These are phyloP conservation scores for Xylaria digitata DNA, from an alignment of 2,329 filamentous ascomycete genomes.

Conservation along the genomic window DNA sequence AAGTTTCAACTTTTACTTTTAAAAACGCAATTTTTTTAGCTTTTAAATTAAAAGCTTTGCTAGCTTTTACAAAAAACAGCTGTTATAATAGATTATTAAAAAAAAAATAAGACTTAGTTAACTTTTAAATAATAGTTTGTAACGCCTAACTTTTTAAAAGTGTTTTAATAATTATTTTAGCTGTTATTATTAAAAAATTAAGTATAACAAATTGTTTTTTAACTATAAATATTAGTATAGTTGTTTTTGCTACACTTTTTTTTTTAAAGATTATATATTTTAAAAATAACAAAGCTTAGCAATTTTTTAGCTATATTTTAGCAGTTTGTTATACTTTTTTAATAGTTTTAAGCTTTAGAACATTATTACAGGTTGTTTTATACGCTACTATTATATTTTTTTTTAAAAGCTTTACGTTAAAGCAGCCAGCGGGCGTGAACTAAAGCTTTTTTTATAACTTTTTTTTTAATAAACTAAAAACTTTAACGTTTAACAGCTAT, in stretches of 20 bases:
- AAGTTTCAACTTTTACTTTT: background rate
- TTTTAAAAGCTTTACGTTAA: constrained; percentile 1
- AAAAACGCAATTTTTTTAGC: background rate
- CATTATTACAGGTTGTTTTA: background rate
- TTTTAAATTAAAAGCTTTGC: too few relatives aligned
- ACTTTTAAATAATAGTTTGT: too few relatives aligned
- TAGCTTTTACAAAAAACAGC: too few relatives aligned
- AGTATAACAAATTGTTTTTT: too few relatives aligned
- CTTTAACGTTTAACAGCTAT: constrained; percentile 11
- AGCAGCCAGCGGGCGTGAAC: background rate
- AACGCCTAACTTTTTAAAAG: too few relatives aligned
- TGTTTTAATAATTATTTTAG: too few relatives aligned
- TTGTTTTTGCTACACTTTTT: background rate
- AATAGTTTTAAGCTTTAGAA: background rate
- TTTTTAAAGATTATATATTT: constrained; percentile 24
- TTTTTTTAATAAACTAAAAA: too few relatives aligned
- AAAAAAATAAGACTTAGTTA: too few relatives aligned
- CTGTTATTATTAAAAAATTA: too few relatives aligned
- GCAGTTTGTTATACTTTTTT: constrained; percentile 6
- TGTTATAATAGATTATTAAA: too few relatives aligned
- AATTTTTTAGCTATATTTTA: too few relatives aligned
- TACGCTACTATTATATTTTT: constrained; percentile 6
- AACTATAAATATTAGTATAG: constrained; percentile 1
- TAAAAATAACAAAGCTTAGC: constrained; percentile 6
- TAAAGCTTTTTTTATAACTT: constrained; percentile 16